Evolutionary conservation across 352 stramenopile genomes (phyloP), one percentile per base, ranked within the genome.

Genomic region (Phytophthora brassicae): DNA sequence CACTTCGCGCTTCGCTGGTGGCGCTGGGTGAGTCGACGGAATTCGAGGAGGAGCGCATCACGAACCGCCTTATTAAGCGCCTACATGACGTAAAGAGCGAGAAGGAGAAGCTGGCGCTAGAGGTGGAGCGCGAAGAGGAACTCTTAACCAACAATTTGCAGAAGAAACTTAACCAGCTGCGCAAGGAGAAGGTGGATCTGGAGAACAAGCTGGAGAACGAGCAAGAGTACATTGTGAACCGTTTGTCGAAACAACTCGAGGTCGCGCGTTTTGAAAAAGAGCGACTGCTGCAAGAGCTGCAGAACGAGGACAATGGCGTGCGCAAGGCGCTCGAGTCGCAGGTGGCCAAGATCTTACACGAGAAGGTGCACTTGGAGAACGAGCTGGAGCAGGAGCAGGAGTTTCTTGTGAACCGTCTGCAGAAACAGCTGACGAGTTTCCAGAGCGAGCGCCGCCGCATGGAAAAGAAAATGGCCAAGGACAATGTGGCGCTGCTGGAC

Each of bases 191-290:
- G 58, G 79, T 97, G 49, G 89, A 97, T 56, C 62, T 96, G 7
- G 89, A 97, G 70, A 97, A 97, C 73, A 92, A 95, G 61, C 79
- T 97, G 9, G 89, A 97, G 73, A 76, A 88, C 57, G 89, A 97
- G 60, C 88, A 97, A 70, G 89, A 97, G 55, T 96, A 95, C 70
- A 93, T 97, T 38, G 88, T 97, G 17, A 97, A 97, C 77, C 94
- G 94, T 48, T 81, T 97, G 39, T 76, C 84, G 62, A 93, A 93
- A 63, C 83, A 95, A 60, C 74, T 95, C 1, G 84, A 93, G 45
- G 73, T 79, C 2, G 82, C 84, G 8, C 81, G 81, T 45, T 54
- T 50, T 22, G 82, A 93, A 50, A 91, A 91, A 48, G 84, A 91
- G 55, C 70, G 82, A 3, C 56, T 93, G 54, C 50, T 93, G 19